These are phyloP conservation scores for Deuterostichococcus epilithicus DNA, from an alignment of 139 green algal species.

Conservation along the genomic window DNA sequence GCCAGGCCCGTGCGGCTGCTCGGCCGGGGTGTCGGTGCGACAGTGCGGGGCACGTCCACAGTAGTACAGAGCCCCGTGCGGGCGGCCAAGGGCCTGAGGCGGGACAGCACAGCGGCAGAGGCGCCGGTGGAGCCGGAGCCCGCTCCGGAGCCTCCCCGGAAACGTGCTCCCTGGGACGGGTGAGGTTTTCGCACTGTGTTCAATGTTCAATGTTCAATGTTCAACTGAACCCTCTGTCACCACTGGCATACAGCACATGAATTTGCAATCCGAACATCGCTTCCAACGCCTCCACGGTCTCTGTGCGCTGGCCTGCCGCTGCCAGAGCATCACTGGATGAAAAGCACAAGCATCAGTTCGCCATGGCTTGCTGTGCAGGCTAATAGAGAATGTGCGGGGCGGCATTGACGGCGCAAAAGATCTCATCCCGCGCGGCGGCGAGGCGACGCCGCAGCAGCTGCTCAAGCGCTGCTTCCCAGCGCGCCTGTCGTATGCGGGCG, in stretches of 20 bases:
- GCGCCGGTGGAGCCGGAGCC: not conserved
- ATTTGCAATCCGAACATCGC: too few species aligned
- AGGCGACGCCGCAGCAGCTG: not conserved
- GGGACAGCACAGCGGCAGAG: not conserved
- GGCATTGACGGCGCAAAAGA: not conserved
- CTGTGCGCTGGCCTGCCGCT: too few species aligned
- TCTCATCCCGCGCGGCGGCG: not conserved
- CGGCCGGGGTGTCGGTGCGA: not conserved
- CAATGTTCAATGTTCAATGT: too few species aligned
- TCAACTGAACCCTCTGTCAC: too few species aligned
- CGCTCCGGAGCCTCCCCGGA: not conserved
- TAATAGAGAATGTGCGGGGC: not conserved
- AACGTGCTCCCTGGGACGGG: not conserved
- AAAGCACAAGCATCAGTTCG: too few species aligned
- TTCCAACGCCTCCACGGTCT: too few species aligned
- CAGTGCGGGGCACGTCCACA: not conserved
- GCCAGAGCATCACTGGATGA: too few species aligned
- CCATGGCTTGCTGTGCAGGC: too few species aligned
- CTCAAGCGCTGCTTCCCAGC: not conserved
- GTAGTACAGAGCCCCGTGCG: not conserved
- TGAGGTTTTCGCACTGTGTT: not conserved
- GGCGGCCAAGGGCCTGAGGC: not conserved
- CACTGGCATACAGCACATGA: too few species aligned
- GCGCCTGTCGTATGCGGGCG: not conserved
- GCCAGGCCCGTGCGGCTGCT: not conserved